Base-by-base conservation (phyloP, 75 land plant genomes). In the Pinus taeda region DNA sequence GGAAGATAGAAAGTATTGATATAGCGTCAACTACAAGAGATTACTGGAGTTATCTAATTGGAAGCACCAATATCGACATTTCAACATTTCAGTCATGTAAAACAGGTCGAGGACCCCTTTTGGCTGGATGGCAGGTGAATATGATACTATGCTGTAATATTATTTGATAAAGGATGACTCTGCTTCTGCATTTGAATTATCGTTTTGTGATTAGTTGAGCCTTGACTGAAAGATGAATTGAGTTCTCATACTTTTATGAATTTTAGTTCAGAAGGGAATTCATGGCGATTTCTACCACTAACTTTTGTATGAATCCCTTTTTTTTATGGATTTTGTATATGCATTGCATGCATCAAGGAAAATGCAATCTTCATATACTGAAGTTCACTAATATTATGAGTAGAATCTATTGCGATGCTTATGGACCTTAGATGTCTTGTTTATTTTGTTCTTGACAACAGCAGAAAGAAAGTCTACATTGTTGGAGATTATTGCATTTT, bases 11-110 rank as follows among this genome's bases (percentile, higher is more conserved):
- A 83, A 53, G 69, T 60, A 36, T 91, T 55, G 91, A 91, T 53
- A 91, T 91, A 63, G 86, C 89, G 57, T 78, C 83, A 59, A 60
- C 60, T 74, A 77, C 59, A 67, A 87, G 57, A n/a, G 91, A 91
- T 70, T 91, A 91, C 39, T 89, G 93, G 93, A 91, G 83, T 71
- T 89, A 89, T 57, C 64, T 83, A 6, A 63, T 91, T 74, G 93
- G 89, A 58, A 79, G 75, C 62, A 76, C 76, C 13, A 75, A 45
- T 45, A 53, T 81, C 20, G 89, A 91, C 66, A 79, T 91, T 49
- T 74, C 86, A 20, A 79, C 73, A 59, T 91, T 91, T 77, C 74
- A 77, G 60, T 87, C 93, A 49, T 62, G 17, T 45, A 84, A 69
- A 58, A 84, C 89, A 24, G 91, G 83, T 14, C 85, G 91, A 59